A percentile compares a stretch with the other conserved stretches of the same genome.
Conservation (phyloP, 345 rosid species). For the Bruguiera sexangula region DNA sequence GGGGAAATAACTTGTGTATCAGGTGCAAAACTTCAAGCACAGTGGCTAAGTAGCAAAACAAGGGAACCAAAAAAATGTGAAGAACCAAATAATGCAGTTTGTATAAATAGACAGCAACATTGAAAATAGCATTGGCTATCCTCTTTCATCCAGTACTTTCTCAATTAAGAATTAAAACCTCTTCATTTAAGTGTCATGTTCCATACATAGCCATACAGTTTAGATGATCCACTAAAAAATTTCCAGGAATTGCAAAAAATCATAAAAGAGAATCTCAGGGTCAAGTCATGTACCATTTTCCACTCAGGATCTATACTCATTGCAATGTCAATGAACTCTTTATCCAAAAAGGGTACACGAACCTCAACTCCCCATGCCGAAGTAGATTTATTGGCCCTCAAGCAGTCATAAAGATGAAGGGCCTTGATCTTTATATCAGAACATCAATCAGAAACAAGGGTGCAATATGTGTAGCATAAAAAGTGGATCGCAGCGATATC, state of each 20-base stretch:
- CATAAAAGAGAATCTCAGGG: neutral
- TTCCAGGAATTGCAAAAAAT: neutral
- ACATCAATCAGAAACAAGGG: slow-evolving; percentile 10
- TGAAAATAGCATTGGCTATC: no score
- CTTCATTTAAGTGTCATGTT: neutral
- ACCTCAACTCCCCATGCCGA: slow-evolving; percentile 95
- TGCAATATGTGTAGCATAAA: neutral
- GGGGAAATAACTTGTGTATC: no score
- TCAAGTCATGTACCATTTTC: slow-evolving; percentile 59
- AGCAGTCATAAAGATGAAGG: slow-evolving; percentile 84
- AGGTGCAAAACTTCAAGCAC: no score
- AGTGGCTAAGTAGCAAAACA: no score
- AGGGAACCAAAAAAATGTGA: no score
- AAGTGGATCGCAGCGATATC: slow-evolving; percentile 7
- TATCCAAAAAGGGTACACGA: slow-evolving; percentile 84
- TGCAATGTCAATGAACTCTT: slow-evolving; percentile 58
- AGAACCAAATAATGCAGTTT: no score
- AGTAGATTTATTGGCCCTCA: slow-evolving; percentile 83
- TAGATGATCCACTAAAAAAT: neutral
- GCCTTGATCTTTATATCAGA: slow-evolving; percentile 60
- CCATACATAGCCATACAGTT: neutral
- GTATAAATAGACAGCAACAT: no score
- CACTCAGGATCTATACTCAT: slow-evolving; percentile 85
- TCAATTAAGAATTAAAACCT: no score
- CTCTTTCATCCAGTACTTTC: no score